Percentiles rank a stretch among this genome's conserved stretches.
These are phyloP conservation scores for Hymenoscyphus salicellus DNA, from an alignment of 2,329 filamentous ascomycete genomes.

Conservation along the genomic window DNA sequence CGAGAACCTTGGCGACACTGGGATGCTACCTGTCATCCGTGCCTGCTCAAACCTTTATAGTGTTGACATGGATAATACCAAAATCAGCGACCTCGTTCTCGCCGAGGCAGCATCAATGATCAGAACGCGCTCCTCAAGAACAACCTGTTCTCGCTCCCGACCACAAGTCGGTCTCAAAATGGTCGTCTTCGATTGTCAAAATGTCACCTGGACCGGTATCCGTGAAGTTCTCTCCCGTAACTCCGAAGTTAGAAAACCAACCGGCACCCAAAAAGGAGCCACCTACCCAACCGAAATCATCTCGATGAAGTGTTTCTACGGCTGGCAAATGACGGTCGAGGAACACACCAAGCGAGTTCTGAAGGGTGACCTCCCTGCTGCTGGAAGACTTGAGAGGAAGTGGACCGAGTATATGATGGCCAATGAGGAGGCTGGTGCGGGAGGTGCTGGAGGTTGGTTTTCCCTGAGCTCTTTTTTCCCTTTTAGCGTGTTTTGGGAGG, in stretches of 20 bases:
- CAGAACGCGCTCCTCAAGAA: slow-evolving; percentile 53
- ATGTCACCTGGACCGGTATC: slow-evolving; percentile 89
- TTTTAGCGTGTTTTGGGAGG: no score
- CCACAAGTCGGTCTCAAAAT: slow-evolving; percentile 60
- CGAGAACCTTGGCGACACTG: slow-evolving; percentile 76
- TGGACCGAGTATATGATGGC: slow-evolving; percentile 96
- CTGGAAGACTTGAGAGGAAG: slow-evolving; percentile 77
- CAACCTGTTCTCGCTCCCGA: slow-evolving; percentile 29
- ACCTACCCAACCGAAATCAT: slow-evolving; percentile 75
- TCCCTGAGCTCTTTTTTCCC: no score
- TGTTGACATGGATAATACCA: slow-evolving; percentile 89
- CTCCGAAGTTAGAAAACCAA: slow-evolving; percentile 62
- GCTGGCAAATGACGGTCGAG: slow-evolving; percentile 91
- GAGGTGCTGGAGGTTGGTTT: slow-evolving; percentile 51
- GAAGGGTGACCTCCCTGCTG: slow-evolving; percentile 69
- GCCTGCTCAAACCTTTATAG: slow-evolving; percentile 66
- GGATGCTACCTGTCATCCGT: slow-evolving; percentile 80
- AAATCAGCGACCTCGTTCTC: slow-evolving; percentile 80
- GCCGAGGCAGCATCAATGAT: slow-evolving; percentile 82
- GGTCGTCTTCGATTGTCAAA: slow-evolving; percentile 86
- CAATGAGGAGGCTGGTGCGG: slow-evolving; percentile 74
- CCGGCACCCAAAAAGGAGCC: slow-evolving; percentile 9
- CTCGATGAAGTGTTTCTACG: slow-evolving; percentile 87
- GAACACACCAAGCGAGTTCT: slow-evolving; percentile 87
- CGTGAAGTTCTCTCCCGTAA: slow-evolving; percentile 85